phyloP scores from a whole-genome alignment of 2,329 filamentous ascomycete species.

The Verticillium dahliae region DNA sequence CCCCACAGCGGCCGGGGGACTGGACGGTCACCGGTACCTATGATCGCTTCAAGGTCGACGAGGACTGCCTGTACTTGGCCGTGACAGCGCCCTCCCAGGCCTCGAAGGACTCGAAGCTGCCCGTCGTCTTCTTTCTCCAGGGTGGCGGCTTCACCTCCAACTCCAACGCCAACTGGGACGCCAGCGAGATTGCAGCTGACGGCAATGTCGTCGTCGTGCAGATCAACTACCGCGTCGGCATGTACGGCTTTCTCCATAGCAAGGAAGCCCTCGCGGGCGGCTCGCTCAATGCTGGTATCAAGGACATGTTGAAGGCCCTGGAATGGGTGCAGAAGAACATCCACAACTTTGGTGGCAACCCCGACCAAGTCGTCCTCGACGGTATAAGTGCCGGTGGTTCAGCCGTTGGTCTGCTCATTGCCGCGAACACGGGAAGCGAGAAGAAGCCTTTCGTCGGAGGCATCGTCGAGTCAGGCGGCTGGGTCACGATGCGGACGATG shows the following conservation, averaged over 20 bases:
- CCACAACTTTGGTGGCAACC: constrained; percentile 60
- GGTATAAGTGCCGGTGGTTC: constrained; percentile 64
- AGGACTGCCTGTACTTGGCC: constrained; percentile 67
- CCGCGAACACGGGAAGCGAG: constrained; percentile 39
- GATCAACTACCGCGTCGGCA: constrained; percentile 71
- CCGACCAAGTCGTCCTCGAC: constrained; percentile 59
- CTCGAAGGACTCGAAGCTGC: constrained; percentile 43
- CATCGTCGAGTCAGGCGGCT: constrained; percentile 45
- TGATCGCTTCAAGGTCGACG: constrained; percentile 27
- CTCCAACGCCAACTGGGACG: constrained; percentile 48
- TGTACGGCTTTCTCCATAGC: constrained; percentile 60
- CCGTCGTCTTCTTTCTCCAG: constrained; percentile 55
- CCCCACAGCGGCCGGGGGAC: constrained; percentile 19
- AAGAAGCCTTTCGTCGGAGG: constrained; percentile 45
- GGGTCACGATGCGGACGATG: constrained; percentile 34
- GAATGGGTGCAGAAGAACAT: constrained; percentile 67
- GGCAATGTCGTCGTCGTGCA: constrained; percentile 61
- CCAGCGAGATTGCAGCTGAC: constrained; percentile 52
- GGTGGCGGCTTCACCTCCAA: constrained; percentile 54
- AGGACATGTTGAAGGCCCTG: constrained; percentile 43
- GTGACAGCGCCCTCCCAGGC: constrained; percentile 53
- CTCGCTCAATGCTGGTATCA: constrained; percentile 8
- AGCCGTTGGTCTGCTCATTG: constrained; percentile 58
- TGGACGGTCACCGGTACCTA: constrained; percentile 7
- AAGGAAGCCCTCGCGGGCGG: constrained; percentile 9